Base-by-base conservation (phyloP, 2,329 filamentous ascomycete genomes). In the Colletotrichum sp. region DNA sequence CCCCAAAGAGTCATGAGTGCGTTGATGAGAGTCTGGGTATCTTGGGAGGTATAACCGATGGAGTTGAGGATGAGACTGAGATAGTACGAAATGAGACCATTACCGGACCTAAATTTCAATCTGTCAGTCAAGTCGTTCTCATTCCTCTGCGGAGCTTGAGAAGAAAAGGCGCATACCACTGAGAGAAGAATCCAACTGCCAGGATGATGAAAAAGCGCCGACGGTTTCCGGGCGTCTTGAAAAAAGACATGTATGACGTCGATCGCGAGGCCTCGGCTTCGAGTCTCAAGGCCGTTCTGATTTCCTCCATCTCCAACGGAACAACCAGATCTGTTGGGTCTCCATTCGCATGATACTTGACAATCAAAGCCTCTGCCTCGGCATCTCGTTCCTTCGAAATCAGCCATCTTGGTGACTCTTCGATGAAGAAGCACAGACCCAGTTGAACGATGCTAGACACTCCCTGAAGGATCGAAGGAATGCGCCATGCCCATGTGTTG, bases 311-410 rank as follows among this genome's bases (percentile, higher is more conserved):
- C 49, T 76, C 75, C 28, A 77, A 26, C 63, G 88, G 86, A 21
- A 92, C 90, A 16, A 92, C 86, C 10, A 87, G 82, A 1, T 89
- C 90, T 39, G 86, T 82, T 5, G 80, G 79, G 74, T 89, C 84
- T 3, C 89, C 90, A 78, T 91, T 90, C 15, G 89, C 89, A 77
- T 90, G 88, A 78, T 89, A 89, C 73, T 84, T 85, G 65, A 81
- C 59, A 7, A 85, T 78, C 18, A 84, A 57, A 0, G 75, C 79
- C 8, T 80, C 80, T 0, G 84, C 84, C 44, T 85, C 83, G n/a
- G 83, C 82, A 8, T 77, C 76, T 6, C 81, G 78, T 44, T 84
- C 83, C 12, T 78, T 77, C 18, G 81, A 79, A 34, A 85, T 72
- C 12, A 84, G 82, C 76, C 78, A 85, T 65, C 84, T 81, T 1